Percentiles rank a stretch among this genome's conserved stretches.
phyloP scores from a whole-genome alignment of 106 monocot genomes.

The Cymbidium sinense region DNA sequence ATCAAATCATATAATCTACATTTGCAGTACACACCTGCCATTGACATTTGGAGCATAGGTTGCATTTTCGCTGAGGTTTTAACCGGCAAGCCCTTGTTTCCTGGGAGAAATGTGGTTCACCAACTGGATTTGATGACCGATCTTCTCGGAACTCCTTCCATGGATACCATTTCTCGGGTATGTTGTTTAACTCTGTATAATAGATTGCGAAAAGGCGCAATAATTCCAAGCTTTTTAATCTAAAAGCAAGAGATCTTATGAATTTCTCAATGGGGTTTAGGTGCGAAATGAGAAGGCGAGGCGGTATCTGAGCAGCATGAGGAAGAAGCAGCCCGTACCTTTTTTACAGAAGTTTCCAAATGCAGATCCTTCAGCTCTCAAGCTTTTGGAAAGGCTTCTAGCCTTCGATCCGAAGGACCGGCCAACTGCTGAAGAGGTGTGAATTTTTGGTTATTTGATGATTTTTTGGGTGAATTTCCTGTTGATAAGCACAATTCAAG shows the following conservation, averaged over 20 bases:
- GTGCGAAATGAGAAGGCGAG: slow-evolving; percentile 89
- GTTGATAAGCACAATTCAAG: not conserved
- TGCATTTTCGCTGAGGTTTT: slow-evolving; percentile 97
- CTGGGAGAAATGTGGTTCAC: slow-evolving; percentile 92
- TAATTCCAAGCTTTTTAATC: slow-evolving; percentile 4
- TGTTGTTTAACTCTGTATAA: not conserved
- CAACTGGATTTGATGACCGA: slow-evolving; percentile 79
- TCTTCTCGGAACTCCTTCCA: slow-evolving; percentile 83
- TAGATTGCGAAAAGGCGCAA: not conserved
- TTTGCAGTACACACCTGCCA: slow-evolving; percentile 86
- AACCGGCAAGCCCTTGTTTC: slow-evolving; percentile 90
- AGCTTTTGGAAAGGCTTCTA: slow-evolving; percentile 73
- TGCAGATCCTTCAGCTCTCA: slow-evolving; percentile 76
- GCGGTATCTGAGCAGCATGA: slow-evolving; percentile 76
- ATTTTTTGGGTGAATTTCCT: not conserved
- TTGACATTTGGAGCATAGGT: slow-evolving; percentile 98
- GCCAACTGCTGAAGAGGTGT: slow-evolving; percentile 82
- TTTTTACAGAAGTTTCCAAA: slow-evolving; percentile 80
- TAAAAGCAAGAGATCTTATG: not conserved
- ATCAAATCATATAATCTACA: slow-evolving; percentile 1
- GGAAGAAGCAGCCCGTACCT: slow-evolving; percentile 61
- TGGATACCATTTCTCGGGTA: slow-evolving; percentile 84
- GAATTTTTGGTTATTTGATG: not conserved
- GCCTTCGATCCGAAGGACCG: slow-evolving; percentile 90
- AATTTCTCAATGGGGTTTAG: slow-evolving; percentile 21